Evolutionary conservation across 2,329 filamentous ascomycete species (phyloP), one percentile per base, ranked within the genome.

Genomic region (Microcera coccophila): DNA sequence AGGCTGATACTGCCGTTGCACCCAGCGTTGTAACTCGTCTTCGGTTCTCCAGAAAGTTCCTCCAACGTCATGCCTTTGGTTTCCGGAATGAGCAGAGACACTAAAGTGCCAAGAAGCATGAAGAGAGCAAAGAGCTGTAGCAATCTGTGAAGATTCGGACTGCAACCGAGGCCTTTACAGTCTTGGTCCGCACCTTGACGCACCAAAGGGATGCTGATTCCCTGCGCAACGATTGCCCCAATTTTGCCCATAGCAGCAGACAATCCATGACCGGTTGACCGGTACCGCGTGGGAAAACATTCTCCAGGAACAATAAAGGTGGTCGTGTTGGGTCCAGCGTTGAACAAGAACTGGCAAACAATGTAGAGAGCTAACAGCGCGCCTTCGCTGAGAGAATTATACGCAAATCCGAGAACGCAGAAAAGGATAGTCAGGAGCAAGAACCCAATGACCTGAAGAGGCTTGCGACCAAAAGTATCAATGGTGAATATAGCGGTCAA

Each of bases 51-150:
- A 2, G 82, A 76, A 14, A 89, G 67, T 50, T 83, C 77, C 60
- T 89, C 87, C 32, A 93, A 70, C 0, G 85, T 88, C 62, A 81
- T 74, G 1, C 84, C 76, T 68, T 85, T 89, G 0, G 84, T 90
- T 67, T 90, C 87, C 0, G 85, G 85, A 17, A 90, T 81, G n/a
- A 91, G 67, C 3, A 90, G 68, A 1, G 82, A 82, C 3, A 80
- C 79, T 36, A 87, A 65, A 36, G 79, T 76, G 26, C 87, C 87
- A 39, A 77, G 75, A 5, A 90, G 72, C 87, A 90, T 90, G 71
- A 91, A 90, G 9, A 88, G 71, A 0, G 85, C 84, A 63, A 87
- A 90, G 28, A 90, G 84, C 61, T 88, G 75, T 70, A 91, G 82
- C 28, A 90, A 76, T 43, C 84, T 81, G 62, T 86, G 76, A 41